Percentiles rank a stretch among this genome's conserved stretches.
phyloP scores from a whole-genome alignment of 345 rosid species.

The Carallia brachiata region DNA sequence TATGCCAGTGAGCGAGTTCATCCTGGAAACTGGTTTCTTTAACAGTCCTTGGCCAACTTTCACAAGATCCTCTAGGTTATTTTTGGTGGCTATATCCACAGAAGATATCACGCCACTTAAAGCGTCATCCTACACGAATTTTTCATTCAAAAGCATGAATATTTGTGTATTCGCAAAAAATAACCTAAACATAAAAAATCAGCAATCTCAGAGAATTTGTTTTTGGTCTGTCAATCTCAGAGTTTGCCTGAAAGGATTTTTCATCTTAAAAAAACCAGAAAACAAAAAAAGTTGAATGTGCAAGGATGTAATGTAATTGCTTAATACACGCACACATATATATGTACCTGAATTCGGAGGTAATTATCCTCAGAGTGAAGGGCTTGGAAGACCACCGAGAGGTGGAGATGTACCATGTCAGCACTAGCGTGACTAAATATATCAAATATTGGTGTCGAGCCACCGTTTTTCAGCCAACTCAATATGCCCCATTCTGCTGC shows the following conservation, averaged over 20 bases:
- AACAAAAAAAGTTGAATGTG: neutral
- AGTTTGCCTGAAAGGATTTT: too few relatives aligned
- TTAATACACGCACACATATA: neutral
- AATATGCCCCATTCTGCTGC: constrained; percentile 22
- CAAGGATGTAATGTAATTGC: neutral
- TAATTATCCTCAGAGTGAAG: constrained; percentile 20
- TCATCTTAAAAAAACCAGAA: too few relatives aligned
- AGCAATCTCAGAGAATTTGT: too few relatives aligned
- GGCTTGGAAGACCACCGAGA: constrained; percentile 16
- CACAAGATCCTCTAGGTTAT: constrained; percentile 4
- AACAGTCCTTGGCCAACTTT: constrained; percentile 4
- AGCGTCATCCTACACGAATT: constrained; percentile 7
- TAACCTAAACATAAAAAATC: too few relatives aligned
- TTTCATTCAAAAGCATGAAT: neutral
- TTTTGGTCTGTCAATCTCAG: too few relatives aligned
- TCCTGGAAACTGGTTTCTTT: constrained; percentile 10
- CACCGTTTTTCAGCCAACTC: constrained; percentile 8
- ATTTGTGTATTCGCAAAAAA: too few relatives aligned
- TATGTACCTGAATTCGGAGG: constrained; percentile 13
- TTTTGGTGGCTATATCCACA: neutral
- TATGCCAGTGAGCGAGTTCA: constrained; percentile 11
- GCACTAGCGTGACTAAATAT: constrained; percentile 18
- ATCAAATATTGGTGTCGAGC: constrained; percentile 17
- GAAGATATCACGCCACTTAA: neutral
- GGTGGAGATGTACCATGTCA: constrained; percentile 19